phyloP scores from a whole-genome alignment of 208 protist genomes.

The Leishmania tropica region DNA sequence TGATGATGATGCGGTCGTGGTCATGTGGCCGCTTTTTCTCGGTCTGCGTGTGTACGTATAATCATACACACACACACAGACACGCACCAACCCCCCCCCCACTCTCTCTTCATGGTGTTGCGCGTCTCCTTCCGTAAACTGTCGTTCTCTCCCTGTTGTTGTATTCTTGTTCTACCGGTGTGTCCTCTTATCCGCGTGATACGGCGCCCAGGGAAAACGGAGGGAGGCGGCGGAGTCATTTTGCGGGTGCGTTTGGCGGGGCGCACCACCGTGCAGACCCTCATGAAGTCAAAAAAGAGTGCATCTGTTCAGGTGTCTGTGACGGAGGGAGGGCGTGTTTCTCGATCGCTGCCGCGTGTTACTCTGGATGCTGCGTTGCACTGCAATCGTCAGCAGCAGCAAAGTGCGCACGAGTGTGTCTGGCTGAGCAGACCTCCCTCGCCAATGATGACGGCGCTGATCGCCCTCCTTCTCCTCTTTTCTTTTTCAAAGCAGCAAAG shows the following conservation, averaged over 20 bases:
- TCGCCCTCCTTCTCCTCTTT: not conserved
- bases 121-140: not conserved
- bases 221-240: not conserved
- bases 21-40: slow-evolving; percentile 4
- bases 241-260: not conserved
- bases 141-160: not conserved
- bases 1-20: not conserved
- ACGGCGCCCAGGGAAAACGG: not conserved
- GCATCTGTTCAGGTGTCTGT: not conserved
- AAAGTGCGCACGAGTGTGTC: slow-evolving; percentile 4
- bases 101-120: not conserved
- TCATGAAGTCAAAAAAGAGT: not conserved
- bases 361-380: slow-evolving; percentile 14
- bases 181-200: not conserved
- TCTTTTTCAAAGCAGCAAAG: not conserved
- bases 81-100: not conserved
- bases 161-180: not conserved
- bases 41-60: not conserved
- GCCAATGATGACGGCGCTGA: not conserved
- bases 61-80: not conserved
- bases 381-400: not conserved
- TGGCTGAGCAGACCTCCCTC: not conserved
- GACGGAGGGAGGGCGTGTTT: not conserved
- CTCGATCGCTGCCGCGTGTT: not conserved
- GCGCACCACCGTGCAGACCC: not conserved